A percentile compares a stretch with the other conserved stretches of the same genome.
Conservation (phyloP, 1,284 basidiomycete genomes). For the Papiliotrema terrestris region DNA sequence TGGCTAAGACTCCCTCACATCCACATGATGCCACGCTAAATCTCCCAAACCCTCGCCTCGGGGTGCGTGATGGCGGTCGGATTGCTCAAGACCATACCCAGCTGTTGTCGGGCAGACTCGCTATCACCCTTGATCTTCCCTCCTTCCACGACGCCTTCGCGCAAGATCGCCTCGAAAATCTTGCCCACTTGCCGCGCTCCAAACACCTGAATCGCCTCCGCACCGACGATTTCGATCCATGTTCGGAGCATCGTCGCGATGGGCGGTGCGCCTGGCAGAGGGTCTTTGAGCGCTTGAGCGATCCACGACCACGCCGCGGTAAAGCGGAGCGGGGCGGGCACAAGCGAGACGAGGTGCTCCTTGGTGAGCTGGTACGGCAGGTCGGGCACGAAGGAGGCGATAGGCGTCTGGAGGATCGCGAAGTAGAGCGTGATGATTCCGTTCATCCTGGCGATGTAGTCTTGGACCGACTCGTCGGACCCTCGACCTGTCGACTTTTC, state of each 20-base stretch:
- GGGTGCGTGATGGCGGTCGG: constrained; percentile 6
- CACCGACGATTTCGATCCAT: constrained; percentile 69
- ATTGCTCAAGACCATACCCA: constrained; percentile 23
- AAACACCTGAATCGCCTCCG: constrained; percentile 61
- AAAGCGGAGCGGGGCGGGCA: constrained; percentile 62
- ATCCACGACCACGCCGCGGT: constrained; percentile 65
- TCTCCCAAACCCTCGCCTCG: not conserved
- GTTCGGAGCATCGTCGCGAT: constrained; percentile 47
- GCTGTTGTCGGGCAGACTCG: constrained; percentile 29
- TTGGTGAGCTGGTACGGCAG: constrained; percentile 29
- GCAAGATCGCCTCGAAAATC: constrained; percentile 63
- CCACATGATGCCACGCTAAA: not conserved
- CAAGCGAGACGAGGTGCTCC: constrained; percentile 52
- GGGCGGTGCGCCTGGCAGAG: constrained; percentile 30
- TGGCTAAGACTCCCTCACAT: too few relatives aligned
- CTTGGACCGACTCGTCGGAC: constrained; percentile 56
- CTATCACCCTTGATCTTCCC: constrained; percentile 33
- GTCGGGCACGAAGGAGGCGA: constrained; percentile 37
- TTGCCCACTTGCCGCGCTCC: constrained; percentile 72
- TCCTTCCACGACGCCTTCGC: constrained; percentile 49
- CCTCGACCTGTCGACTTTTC: constrained; percentile 64
- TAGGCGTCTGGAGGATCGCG: constrained; percentile 60
- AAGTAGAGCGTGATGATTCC: constrained; percentile 89
- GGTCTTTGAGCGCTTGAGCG: constrained; percentile 25
- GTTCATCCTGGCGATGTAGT: constrained; percentile 70